Evolutionary conservation across 2,329 filamentous ascomycete genomes (phyloP).

Genomic region (Ophiostoma perfectum): DNA sequence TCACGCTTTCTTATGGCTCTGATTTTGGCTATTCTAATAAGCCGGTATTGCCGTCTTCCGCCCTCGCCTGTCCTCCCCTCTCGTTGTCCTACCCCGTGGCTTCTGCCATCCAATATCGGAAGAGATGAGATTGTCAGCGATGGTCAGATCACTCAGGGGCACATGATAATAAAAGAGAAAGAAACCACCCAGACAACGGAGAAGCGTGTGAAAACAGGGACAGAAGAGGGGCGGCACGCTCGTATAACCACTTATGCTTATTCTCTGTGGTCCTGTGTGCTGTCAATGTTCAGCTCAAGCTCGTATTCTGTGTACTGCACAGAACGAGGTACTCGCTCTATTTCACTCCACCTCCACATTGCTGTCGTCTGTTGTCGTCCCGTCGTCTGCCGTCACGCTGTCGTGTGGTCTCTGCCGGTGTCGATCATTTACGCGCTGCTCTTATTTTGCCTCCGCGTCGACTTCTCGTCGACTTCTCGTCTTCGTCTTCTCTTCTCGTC

Average conservation of each 20-base stretch:
- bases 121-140: neutral
- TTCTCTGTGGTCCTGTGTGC: constrained; percentile 2
- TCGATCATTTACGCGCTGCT: too few relatives aligned
- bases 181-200: neutral
- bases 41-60: too few relatives aligned
- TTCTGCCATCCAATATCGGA: neutral
- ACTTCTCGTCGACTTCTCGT: neutral
- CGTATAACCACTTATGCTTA: constrained; percentile 8
- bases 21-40: too few relatives aligned
- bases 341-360: neutral
- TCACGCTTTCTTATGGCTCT: too few relatives aligned
- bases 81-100: too few relatives aligned
- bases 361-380: neutral
- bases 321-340: neutral
- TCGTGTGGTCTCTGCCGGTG: neutral
- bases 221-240: neutral
- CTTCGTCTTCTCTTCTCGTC: neutral
- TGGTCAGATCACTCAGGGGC: constrained; percentile 1
- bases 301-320: constrained; percentile 3
- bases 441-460: too few relatives aligned
- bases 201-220: neutral
- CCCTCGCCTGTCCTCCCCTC: too few relatives aligned
- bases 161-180: neutral
- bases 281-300: neutral
- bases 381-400: neutral